Evolutionary conservation across 2,329 filamentous ascomycete species (phyloP).

Genomic region (Neofusicoccum kwambonambiense): DNA sequence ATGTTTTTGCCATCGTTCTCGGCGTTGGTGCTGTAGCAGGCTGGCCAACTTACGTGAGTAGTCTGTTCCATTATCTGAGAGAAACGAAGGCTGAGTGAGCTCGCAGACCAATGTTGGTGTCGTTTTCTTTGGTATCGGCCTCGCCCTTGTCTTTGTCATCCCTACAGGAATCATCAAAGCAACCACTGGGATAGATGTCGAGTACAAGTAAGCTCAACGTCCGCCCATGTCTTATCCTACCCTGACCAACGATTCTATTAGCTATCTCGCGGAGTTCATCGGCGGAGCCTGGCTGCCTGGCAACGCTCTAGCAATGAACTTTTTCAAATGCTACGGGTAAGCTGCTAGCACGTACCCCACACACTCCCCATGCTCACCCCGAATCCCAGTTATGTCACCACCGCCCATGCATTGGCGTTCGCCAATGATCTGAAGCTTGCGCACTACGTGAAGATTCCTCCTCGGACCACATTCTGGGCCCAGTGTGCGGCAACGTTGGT

Average conservation of each 20-base stretch:
- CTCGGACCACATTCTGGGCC: slow-evolving; percentile 66
- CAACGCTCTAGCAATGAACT: slow-evolving; percentile 21
- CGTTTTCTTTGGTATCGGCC: slow-evolving; percentile 52
- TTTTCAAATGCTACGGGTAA: slow-evolving; percentile 22
- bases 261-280: slow-evolving; percentile 51
- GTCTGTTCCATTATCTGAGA: accelerated
- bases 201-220: slow-evolving; percentile 28
- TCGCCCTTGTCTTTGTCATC: slow-evolving; percentile 53
- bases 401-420: slow-evolving; percentile 20
- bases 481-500: slow-evolving; percentile 66
- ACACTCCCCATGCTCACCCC: background rate
- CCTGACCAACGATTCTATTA: slow-evolving; percentile 22
- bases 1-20: slow-evolving; percentile 48
- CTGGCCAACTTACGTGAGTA: slow-evolving; percentile 47
- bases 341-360: background rate
- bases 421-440: slow-evolving; percentile 39
- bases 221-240: too few species aligned
- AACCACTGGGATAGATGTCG: slow-evolving; percentile 54
- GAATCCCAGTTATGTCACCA: slow-evolving; percentile 14
- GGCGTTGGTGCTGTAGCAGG: slow-evolving; percentile 50
- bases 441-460: slow-evolving; percentile 57
- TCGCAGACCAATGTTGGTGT: slow-evolving; percentile 47
- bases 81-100: background rate
- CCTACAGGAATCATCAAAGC: slow-evolving; percentile 55
- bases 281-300: slow-evolving; percentile 19